Conservation (phyloP, 2,329 filamentous ascomycete genomes). For the Aplosporella prunicola region DNA sequence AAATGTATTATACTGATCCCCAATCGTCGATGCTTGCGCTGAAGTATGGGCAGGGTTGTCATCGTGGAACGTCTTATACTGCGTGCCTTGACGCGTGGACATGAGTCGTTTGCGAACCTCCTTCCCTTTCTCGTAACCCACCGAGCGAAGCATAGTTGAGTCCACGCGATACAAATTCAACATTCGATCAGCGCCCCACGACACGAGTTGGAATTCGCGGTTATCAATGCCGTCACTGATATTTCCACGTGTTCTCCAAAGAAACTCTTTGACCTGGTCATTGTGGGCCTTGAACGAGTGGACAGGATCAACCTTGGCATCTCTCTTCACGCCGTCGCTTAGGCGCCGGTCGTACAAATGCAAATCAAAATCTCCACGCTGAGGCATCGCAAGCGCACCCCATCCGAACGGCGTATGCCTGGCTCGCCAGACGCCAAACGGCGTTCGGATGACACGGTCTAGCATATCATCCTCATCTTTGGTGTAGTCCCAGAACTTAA, state of each 20-base stretch:
- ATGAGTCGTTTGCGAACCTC: slow-evolving; percentile 55
- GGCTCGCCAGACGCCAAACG: slow-evolving; percentile 84
- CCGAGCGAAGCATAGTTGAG: slow-evolving; percentile 51
- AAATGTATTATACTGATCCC: slow-evolving; percentile 5
- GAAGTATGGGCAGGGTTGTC: slow-evolving; percentile 16
- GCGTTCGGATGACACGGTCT: slow-evolving; percentile 63
- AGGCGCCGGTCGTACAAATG: slow-evolving; percentile 68
- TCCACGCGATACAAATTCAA: slow-evolving; percentile 69
- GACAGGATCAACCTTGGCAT: slow-evolving; percentile 32
- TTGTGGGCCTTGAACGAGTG: slow-evolving; percentile 47
- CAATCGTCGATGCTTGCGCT: not conserved
- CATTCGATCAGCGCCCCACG: slow-evolving; percentile 82
- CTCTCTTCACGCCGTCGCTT: slow-evolving; percentile 33
- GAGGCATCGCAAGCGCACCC: slow-evolving; percentile 82
- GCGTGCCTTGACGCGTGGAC: slow-evolving; percentile 72
- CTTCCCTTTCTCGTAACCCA: slow-evolving; percentile 65
- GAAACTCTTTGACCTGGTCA: slow-evolving; percentile 74
- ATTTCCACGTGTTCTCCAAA: slow-evolving; percentile 71
- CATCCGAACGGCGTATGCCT: slow-evolving; percentile 83
- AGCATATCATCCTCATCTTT: slow-evolving; percentile 44
- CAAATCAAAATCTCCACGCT: slow-evolving; percentile 74
- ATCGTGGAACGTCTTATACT: slow-evolving; percentile 77
- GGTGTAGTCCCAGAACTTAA: slow-evolving; percentile 85
- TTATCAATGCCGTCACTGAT: slow-evolving; percentile 62
- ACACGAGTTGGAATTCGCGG: slow-evolving; percentile 85